phyloP scores from a whole-genome alignment of 768 basidiomycete genomes.

The Mycena floridula region DNA sequence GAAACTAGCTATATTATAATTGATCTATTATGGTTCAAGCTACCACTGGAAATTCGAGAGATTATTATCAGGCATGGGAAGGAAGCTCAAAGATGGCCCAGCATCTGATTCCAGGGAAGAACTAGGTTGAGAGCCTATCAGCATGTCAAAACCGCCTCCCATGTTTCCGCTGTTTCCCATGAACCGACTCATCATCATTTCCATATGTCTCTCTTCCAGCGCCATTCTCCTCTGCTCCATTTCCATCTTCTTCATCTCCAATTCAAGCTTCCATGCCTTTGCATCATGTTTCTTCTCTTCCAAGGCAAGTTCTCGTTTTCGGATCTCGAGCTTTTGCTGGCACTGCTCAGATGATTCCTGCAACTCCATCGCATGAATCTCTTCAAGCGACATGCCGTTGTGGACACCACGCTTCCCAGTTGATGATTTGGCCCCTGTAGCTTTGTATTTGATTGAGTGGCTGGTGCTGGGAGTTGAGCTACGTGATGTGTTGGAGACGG shows the following conservation, averaged over 20 bases:
- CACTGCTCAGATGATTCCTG: background rate
- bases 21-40: background rate
- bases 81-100: background rate
- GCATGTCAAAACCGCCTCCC: background rate
- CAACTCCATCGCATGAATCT: background rate
- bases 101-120: background rate
- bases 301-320: background rate
- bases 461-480: no score
- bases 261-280: background rate
- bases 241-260: constrained; percentile 1
- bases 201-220: background rate
- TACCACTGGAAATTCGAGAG: background rate
- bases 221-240: background rate
- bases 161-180: background rate
- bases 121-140: no score
- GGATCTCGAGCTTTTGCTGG: background rate
- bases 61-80: background rate
- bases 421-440: no score
- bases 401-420: no score
- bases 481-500: no score
- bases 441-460: no score
- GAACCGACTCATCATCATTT: background rate
- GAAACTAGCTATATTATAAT: background rate
- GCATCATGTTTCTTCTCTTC: background rate
- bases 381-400: no score